Conservation (phyloP, 1,284 basidiomycete species). For the Trametes pubescens region DNA sequence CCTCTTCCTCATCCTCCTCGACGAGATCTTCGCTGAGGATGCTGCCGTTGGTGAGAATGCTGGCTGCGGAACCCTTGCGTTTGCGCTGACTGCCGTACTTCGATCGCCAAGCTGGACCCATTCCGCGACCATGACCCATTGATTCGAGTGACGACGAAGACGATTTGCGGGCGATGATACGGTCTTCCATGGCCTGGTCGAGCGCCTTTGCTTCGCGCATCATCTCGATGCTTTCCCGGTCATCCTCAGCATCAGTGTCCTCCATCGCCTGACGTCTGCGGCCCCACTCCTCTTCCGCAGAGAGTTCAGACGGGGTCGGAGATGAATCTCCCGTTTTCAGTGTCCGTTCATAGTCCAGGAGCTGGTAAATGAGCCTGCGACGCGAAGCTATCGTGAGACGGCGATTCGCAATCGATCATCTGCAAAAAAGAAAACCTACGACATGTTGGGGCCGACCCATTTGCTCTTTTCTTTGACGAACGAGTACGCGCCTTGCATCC, state of each 20-base stretch:
- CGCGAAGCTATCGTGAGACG: slow-evolving; percentile 21
- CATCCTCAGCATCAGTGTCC: slow-evolving; percentile 58
- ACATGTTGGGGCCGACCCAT: slow-evolving; percentile 95
- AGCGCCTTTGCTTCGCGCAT: slow-evolving; percentile 78
- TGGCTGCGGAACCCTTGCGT: slow-evolving; percentile 76
- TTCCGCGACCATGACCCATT: slow-evolving; percentile 52
- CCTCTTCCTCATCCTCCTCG: slow-evolving; percentile 81
- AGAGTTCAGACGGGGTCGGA: slow-evolving; percentile 59
- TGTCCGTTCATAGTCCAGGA: slow-evolving; percentile 91
- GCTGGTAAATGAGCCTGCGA: slow-evolving; percentile 91
- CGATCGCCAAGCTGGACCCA: slow-evolving; percentile 70
- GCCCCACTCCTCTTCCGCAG: slow-evolving; percentile 86
- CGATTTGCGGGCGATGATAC: slow-evolving; percentile 73
- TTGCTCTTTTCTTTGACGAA: slow-evolving; percentile 90
- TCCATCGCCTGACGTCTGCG: slow-evolving; percentile 74
- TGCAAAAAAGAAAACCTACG: slow-evolving; percentile 63
- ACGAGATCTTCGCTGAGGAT: slow-evolving; percentile 80
- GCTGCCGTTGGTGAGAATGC: slow-evolving; percentile 69
- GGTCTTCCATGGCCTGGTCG: slow-evolving; percentile 85
- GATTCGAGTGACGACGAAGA: slow-evolving; percentile 70
- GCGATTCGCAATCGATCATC: slow-evolving; percentile 12
- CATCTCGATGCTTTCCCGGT: slow-evolving; percentile 63
- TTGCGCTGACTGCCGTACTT: slow-evolving; percentile 65
- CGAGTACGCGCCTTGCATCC: slow-evolving; percentile 94
- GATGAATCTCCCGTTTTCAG: slow-evolving; percentile 63